Evolutionary conservation across 2,329 filamentous ascomycete genomes (phyloP).

Genomic region (Ciborinia camelliae): DNA sequence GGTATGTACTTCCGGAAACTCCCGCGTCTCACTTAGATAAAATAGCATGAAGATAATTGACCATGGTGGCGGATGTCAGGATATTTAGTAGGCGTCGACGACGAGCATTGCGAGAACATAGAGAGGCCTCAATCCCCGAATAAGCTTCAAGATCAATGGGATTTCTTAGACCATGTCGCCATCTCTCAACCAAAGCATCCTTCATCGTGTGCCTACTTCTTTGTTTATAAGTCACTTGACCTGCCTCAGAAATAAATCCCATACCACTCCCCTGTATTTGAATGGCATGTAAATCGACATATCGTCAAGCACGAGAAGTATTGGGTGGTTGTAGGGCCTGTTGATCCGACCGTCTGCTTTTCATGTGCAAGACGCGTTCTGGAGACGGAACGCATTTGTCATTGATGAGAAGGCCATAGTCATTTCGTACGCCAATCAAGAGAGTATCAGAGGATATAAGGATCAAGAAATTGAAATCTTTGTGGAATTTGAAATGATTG

Average conservation of each 20-base stretch:
- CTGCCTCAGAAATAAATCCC: slow-evolving; percentile 18
- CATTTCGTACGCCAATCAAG: slow-evolving; percentile 2
- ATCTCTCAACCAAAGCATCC: slow-evolving; percentile 22
- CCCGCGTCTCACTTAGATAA: background rate
- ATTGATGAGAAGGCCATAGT: slow-evolving; percentile 6
- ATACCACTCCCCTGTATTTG: slow-evolving; percentile 21
- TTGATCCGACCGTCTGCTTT: slow-evolving; percentile 16
- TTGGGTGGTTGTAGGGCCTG: slow-evolving; percentile 20
- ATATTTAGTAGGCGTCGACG: slow-evolving; percentile 18
- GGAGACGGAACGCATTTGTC: background rate
- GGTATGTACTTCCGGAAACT: slow-evolving; percentile 6
- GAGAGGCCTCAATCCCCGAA: slow-evolving; percentile 22
- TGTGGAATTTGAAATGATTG: background rate
- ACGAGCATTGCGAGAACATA: slow-evolving; percentile 24
- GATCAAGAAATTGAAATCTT: slow-evolving; percentile 4
- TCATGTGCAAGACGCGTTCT: slow-evolving; percentile 13
- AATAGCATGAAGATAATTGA: slow-evolving; percentile 17
- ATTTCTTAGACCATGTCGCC: slow-evolving; percentile 20
- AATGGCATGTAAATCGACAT: slow-evolving; percentile 21
- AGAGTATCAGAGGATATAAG: background rate
- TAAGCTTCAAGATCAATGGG: slow-evolving; percentile 22
- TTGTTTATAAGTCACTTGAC: slow-evolving; percentile 22
- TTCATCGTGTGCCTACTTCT: slow-evolving; percentile 23
- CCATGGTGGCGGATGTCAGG: slow-evolving; percentile 21
- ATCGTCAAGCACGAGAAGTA: slow-evolving; percentile 17